Conservation (phyloP, 2,329 filamentous ascomycete genomes). For the Trichoderma polysporum region DNA sequence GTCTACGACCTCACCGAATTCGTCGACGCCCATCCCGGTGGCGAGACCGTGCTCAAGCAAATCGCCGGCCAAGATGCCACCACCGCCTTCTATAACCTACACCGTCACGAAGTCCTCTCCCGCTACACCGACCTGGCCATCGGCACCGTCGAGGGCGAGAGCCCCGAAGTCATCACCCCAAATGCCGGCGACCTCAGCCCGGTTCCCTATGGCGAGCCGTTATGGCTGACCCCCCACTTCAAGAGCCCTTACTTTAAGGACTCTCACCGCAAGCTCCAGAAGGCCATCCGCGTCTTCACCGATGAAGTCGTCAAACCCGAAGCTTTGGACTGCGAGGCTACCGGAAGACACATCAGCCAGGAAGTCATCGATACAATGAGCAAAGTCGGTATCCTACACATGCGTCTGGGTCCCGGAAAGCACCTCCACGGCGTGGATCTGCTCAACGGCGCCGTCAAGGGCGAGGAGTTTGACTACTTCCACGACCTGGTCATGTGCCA, state of each 20-base stretch:
- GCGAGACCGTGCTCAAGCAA: conserved; percentile 75
- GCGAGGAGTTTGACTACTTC: conserved; percentile 84
- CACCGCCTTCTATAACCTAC: conserved; percentile 84
- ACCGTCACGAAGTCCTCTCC: conserved; percentile 82
- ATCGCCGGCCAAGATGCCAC: conserved; percentile 82
- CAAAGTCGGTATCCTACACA: conserved; percentile 70
- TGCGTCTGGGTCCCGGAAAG: conserved; percentile 80
- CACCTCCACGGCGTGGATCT: conserved; percentile 72
- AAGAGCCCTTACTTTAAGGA: conserved; percentile 79
- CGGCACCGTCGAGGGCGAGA: conserved; percentile 73
- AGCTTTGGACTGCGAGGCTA: conserved; percentile 72
- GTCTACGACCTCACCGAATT: conserved; percentile 88
- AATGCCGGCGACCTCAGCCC: conserved; percentile 69
- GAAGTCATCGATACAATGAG: conserved; percentile 77
- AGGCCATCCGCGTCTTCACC: conserved; percentile 69
- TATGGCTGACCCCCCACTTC: conserved; percentile 78
- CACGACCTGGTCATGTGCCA: conserved; percentile 77
- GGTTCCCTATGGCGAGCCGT: conserved; percentile 81
- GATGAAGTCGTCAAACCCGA: conserved; percentile 71
- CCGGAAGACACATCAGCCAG: conserved; percentile 69
- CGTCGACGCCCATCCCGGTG: conserved; percentile 80
- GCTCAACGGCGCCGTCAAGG: conserved; percentile 67
- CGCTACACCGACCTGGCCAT: conserved; percentile 76
- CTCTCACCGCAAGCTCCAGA: conserved; percentile 66
- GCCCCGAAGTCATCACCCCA: conserved; percentile 68